Evolutionary conservation across 1,139 yeast species (phyloP), one percentile per base, ranked within the genome.

Genomic region (Nadsonia commutata): DNA sequence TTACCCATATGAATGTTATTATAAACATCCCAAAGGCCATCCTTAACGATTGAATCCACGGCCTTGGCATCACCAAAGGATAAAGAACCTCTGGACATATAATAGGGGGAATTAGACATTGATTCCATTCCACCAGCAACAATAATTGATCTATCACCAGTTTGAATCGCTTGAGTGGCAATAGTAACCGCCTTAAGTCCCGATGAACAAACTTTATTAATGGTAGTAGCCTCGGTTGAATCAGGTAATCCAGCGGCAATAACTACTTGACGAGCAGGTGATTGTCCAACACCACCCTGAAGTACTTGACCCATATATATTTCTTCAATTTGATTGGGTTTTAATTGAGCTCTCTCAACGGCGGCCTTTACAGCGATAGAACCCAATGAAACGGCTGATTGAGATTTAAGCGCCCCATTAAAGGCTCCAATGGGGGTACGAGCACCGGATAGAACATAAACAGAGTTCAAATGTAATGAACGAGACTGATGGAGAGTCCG

Each of bases 41-140:
- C 80, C 55, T 68, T 66, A 53, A 73, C 69, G 46, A 75, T 65
- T 38, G 78, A 72, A 54, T 75, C 80, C 44, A 65, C 65, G 53
- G 71, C 52, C 46, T 64, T 51, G 40, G 67, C 56, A 53, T 74
- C 72, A 47, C 80, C 80, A 51, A 66, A 75, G 49, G 70, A 62
- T 40, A 74, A 71, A 51, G 71, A 71, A 42, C 56, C 46, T 66
- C 60, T 65, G 17, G 56, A 55, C 23, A 59, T 44, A 48, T 62
- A 63, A 52, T 67, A 74, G 21, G 80, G 80, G 36, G 75, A 62
- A 54, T 74, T 72, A 42, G 78, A 65, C 80, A 75, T 75, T 49
- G 78, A 72, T 59, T 75, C 80, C 55, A 76, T 77, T 44, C 80
- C 80, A 37, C 80, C 80, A 37, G 76, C 76, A 44, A 75, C 67